These are phyloP conservation scores for Xylariaceae sp. DNA, from an alignment of 2,329 filamentous ascomycete genomes.

Conservation along the genomic window DNA sequence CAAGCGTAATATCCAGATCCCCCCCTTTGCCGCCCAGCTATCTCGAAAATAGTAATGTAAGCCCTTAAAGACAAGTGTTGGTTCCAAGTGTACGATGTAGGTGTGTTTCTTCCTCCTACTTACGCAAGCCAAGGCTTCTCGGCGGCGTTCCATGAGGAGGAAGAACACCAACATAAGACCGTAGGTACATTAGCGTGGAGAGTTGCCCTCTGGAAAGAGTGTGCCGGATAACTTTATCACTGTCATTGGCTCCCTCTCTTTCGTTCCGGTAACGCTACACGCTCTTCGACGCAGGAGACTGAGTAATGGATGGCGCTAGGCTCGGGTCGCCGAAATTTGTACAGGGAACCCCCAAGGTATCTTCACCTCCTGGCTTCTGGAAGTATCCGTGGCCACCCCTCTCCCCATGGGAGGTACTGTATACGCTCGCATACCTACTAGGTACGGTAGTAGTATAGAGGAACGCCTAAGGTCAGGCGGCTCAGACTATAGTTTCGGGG, in stretches of 20 bases:
- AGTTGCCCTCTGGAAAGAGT: not conserved
- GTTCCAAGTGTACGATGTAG: too few relatives aligned
- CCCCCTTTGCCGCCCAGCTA: too few relatives aligned
- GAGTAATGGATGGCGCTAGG: conserved; percentile 15
- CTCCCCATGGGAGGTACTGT: not conserved
- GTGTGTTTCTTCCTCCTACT: not conserved
- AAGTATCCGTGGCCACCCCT: not conserved
- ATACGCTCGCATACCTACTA: not conserved
- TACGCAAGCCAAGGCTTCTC: not conserved
- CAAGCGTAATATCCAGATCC: too few relatives aligned
- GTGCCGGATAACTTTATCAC: not conserved
- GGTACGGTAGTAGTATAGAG: not conserved
- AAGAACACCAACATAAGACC: not conserved
- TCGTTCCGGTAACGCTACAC: not conserved
- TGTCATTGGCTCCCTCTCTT: not conserved
- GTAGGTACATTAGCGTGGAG: not conserved
- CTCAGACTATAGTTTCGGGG: not conserved
- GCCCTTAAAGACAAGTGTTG: too few relatives aligned
- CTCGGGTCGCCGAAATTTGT: conserved; percentile 8
- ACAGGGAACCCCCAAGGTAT: conserved; percentile 1
- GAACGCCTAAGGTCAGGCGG: not conserved
- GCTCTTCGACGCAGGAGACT: not conserved
- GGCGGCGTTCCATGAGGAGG: not conserved
- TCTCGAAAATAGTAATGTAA: too few relatives aligned
- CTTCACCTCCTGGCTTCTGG: not conserved